Evolutionary conservation across 257 asterid species (phyloP), one percentile per base, ranked within the genome.

Genomic region (Solanum appendiculatum): DNA sequence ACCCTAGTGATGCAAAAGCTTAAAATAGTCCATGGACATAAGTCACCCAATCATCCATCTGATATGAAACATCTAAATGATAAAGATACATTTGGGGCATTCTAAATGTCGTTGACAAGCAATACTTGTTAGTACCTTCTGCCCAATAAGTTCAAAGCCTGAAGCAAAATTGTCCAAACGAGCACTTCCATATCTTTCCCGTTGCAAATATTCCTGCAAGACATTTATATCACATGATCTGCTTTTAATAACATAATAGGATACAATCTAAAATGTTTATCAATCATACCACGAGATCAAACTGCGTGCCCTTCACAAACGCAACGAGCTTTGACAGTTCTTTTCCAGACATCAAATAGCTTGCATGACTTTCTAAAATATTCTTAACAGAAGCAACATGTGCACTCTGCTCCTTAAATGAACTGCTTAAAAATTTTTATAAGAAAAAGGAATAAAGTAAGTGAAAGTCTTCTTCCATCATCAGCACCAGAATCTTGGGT

Each of bases 241-340:
- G 56, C 58, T 69, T 87, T 78, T 39, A 10, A 73, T 46, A 86
- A 34, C 27, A 75, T 48, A 16, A 66, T 73, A 86, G 42, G 40
- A 56, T 72, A 42, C 58, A 78, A 90, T 48, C 39, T 39, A 46
- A 88, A 88, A 74, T 39, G 87, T 86, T 73, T 63, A 68, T 51
- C 20, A 82, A 66, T 37, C 88, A 87, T 92, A 97, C 99, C 97
- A 94, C 99, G 80, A 97, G 91, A 91, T 97, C 99, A 92, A 97
- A 97, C 88, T 97, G 99, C n/a, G 99, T 95, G 93, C 99, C 99
- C 92, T 97, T 97, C 89, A 96, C 99, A 88, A 97, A 97, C 34
- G 99, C 98, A 74, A 97, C 99, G 82, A 97, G 96, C 94, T 97
- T 96, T 29, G 99, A 92, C 66, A 97, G 99, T 93, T 97, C 99